Conservation (phyloP, 1,284 basidiomycete species). For the Tilletia setariae region DNA sequence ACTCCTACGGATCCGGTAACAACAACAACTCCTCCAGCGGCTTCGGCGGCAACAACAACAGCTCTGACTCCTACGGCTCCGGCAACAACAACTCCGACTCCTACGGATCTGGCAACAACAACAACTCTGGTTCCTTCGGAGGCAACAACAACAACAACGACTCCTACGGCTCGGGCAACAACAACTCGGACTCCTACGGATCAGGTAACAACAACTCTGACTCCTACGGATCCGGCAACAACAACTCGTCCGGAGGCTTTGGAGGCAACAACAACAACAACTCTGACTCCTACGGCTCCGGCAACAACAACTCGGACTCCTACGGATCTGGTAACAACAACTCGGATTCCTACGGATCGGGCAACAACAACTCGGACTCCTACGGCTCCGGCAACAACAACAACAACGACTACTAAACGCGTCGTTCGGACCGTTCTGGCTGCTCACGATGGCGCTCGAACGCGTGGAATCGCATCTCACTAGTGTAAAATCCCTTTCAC, state of each 20-base stretch:
- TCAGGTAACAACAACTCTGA: background rate
- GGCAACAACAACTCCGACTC: conserved; percentile 19
- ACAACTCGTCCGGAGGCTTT: conserved; percentile 6
- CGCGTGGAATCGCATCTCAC: too few relatives aligned
- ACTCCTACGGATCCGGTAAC: conserved; percentile 20
- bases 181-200: too few relatives aligned
- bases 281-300: conserved; percentile 19
- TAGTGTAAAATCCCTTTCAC: too few relatives aligned
- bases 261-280: conserved; percentile 18
- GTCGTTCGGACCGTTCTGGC: background rate
- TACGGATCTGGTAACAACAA: conserved; percentile 8
- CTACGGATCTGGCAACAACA: conserved; percentile 15
- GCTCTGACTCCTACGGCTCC: conserved; percentile 19
- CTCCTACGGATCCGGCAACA: conserved; percentile 11
- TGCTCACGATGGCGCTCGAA: too few relatives aligned
- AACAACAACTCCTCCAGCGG: conserved; percentile 22
- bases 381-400: conserved; percentile 20
- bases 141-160: conserved; percentile 18
- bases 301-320: conserved; percentile 11
- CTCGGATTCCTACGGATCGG: conserved; percentile 19
- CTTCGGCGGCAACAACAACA: conserved; percentile 16
- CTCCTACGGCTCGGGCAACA: conserved; percentile 3
- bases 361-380: conserved; percentile 16
- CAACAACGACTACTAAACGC: conserved; percentile 11
- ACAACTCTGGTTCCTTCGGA: conserved; percentile 13